phyloP scores from a whole-genome alignment of 306 rosid genomes.

The Medicago ruthenica region DNA sequence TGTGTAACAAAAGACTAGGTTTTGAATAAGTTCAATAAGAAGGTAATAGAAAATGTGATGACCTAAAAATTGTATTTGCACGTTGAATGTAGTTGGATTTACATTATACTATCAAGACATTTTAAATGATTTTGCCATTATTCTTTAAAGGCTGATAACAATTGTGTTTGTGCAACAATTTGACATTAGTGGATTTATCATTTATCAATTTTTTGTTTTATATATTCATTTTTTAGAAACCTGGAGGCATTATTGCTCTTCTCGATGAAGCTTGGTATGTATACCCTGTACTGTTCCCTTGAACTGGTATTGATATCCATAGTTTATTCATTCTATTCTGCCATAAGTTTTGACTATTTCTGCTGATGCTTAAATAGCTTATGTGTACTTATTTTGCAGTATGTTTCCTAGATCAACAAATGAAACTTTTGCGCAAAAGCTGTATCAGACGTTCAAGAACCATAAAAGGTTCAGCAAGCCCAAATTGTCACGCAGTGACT shows the following conservation, averaged over 20 bases:
- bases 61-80: slow-evolving; percentile 35
- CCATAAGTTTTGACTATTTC: slow-evolving; percentile 21
- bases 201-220: slow-evolving; percentile 11
- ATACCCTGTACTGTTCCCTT: slow-evolving; percentile 33
- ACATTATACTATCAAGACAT: slow-evolving; percentile 5
- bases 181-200: slow-evolving; percentile 30
- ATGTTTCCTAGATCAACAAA: slow-evolving; percentile 99
- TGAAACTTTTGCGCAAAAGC: slow-evolving; percentile 97
- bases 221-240: slow-evolving; percentile 78
- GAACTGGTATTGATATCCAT: slow-evolving; percentile 20
- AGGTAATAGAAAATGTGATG: slow-evolving; percentile 22
- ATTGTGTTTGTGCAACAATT: slow-evolving; percentile 15
- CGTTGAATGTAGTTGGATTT: slow-evolving; percentile 11
- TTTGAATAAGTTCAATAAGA: slow-evolving; percentile 4
- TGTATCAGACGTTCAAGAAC: slow-evolving; percentile 93
- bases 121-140: slow-evolving; percentile 20
- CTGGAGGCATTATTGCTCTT: slow-evolving; percentile 99
- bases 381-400: slow-evolving; percentile 62
- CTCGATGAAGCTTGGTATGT: slow-evolving; percentile 98
- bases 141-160: slow-evolving; percentile 34
- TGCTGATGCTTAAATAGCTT: slow-evolving; percentile 30
- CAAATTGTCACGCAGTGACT: slow-evolving; percentile 88
- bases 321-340: slow-evolving; percentile 33
- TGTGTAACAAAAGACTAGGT: neutral
- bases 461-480: slow-evolving; percentile 94